These are phyloP conservation scores for Zoysia japonica DNA, from an alignment of 176 grass and related monocot species.

Conservation along the genomic window DNA sequence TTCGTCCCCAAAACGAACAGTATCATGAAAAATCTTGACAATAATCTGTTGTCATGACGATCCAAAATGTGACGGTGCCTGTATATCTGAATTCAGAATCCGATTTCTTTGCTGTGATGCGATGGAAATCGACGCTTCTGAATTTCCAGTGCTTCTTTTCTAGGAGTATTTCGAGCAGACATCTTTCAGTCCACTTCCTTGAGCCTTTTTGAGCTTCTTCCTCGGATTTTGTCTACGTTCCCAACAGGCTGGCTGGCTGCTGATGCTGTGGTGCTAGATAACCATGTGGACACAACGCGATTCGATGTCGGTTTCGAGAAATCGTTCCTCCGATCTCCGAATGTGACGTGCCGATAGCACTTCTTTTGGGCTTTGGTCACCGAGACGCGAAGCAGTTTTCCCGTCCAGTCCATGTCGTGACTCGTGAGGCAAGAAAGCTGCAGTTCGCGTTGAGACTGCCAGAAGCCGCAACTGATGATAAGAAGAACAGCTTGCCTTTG, in stretches of 20 bases:
- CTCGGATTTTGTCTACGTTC: background rate
- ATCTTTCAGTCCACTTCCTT: background rate
- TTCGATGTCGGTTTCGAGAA: background rate
- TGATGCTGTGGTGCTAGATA: background rate
- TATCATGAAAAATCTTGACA: background rate
- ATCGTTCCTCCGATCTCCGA: conserved; percentile 35
- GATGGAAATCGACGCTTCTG: conserved; percentile 15
- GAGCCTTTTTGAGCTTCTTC: background rate
- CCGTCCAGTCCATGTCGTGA: too few relatives aligned
- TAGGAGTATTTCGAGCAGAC: background rate
- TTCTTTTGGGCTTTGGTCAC: background rate
- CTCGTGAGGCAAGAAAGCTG: background rate
- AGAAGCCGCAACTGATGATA: background rate
- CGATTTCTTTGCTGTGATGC: background rate
- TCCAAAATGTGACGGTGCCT: background rate
- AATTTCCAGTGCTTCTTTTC: background rate
- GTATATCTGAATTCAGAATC: background rate
- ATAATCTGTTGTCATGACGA: background rate
- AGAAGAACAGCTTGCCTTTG: background rate
- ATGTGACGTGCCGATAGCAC: conserved; percentile 14
- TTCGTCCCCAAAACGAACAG: background rate
- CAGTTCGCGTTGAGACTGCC: background rate
- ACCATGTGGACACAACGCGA: conserved; percentile 14
- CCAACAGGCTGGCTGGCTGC: too few relatives aligned
- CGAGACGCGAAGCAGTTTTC: background rate